Evolutionary conservation across 2,329 filamentous ascomycete species (phyloP), one percentile per base, ranked within the genome.

Genomic region (Alternaria consortialis): DNA sequence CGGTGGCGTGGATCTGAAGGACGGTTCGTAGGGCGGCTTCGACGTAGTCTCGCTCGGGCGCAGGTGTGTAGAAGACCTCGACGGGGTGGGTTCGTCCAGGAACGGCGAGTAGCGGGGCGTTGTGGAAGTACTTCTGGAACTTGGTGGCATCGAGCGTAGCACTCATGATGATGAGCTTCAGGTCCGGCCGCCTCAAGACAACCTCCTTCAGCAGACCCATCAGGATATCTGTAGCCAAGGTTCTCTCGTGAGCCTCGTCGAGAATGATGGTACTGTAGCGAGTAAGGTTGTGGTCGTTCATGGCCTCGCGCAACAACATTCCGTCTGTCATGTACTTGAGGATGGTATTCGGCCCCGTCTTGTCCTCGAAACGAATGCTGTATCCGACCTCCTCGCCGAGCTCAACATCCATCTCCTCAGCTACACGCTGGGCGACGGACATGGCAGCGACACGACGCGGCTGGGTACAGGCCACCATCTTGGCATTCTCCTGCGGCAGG

Each of bases 241-340:
- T 99, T 61, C 95, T 89, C 78, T 99, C 95, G 87, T 99, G 95
- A 4, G 95, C 95, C 77, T 99, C 95, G 77, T 99, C 95, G 70
- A 99, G 86, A 90, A 99, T 99, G 74, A 99, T 97, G 62, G 95
- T 93, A 1, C 93, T 97, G 76, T 99, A 99, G 67, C 91, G 88
- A 74, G 87, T 91, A 67, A 99, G 82, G 71, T 97, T 91, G 0
- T 94, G 91, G 76, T 99, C 95, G 68, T 97, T 86, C 53, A 99
- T 85, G 76, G 97, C 93, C 81, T 99, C 95, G 82, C 95, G 88
- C 81, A 97, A 90, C 77, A 99, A 87, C 92, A 98, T 98, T 79
- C 95, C 95, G 73, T 99, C 95, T 15, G 95, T 99, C 94, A 99
- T 97, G 82, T 99, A 99, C 82, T 99, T 99, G 83, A 99, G 97